Evolutionary conservation across 495 filamentous ascomycete species (phyloP), one percentile per base, ranked within the genome.

Genomic region (Penicillium crystallinum): DNA sequence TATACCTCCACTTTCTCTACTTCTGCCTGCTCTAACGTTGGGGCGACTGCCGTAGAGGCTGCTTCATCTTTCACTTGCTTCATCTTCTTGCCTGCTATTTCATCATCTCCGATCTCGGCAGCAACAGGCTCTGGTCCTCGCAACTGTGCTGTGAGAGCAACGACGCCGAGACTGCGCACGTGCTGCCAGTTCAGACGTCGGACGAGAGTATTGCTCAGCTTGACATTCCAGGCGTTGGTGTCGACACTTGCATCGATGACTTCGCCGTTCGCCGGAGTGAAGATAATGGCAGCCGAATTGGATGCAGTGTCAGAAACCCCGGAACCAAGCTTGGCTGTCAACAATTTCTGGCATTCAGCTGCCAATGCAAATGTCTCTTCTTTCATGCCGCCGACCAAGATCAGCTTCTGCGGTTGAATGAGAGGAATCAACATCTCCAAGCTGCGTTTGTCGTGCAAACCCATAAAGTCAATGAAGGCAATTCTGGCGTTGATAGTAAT

Each of bases 201-300:
- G 27, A 93, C 85, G 22, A 99, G 81, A 35, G 78, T 72, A 52
- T 91, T 88, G 49, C 87, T 89, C 25, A 99, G 78, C 61, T 90
- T 96, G 43, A 97, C 87, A 23, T 86, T 85, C 93, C 93, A 99
- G 19, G 93, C 92, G 64, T 97, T 97, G 6, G 91, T 97, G 60
- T 99, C 93, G 33, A 97, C 91, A 58, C 91, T 96, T 12, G 92
- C 93, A 65, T 97, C 84, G 42, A 97, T 77, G 2, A 75, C 71
- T 43, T 78, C 71, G 14, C 90, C 90, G 31, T 87, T 75, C 11
- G 62, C 65, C 2, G 95, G 93, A 0, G 90, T 91, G 68, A 91
- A 92, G 17, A 97, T 86, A 52, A 86, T 83, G 6, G 67, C 69
- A 23, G 71, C 47, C 9, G 55, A 65, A 27, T 75, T 72, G 5